These are phyloP conservation scores for Fusarium abutilonis DNA, from an alignment of 2,329 filamentous ascomycete genomes.

Conservation along the genomic window DNA sequence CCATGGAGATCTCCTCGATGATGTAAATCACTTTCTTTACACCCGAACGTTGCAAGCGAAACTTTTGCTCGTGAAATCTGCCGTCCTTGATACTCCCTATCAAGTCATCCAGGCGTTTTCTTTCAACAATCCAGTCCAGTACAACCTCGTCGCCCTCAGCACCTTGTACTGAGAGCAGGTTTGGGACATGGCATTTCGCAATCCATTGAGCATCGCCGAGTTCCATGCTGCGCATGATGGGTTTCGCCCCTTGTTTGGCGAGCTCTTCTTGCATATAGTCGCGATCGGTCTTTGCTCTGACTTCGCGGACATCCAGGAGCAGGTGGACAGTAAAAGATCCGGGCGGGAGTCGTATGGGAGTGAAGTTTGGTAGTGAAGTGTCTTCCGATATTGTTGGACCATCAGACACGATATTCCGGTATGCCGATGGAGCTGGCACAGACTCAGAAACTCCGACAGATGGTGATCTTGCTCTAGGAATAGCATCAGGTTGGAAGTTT, in stretches of 20 bases:
- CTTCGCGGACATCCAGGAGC: conserved; percentile 78
- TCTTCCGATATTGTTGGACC: conserved; percentile 48
- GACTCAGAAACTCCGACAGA: conserved; percentile 32
- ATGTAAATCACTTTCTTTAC: conserved; percentile 82
- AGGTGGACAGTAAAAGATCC: conserved; percentile 77
- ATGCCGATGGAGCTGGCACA: conserved; percentile 37
- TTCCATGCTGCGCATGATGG: conserved; percentile 74
- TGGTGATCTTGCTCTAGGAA: conserved; percentile 21
- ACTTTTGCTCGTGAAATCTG: conserved; percentile 86
- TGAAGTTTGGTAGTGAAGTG: conserved; percentile 58
- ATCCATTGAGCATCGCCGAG: conserved; percentile 84
- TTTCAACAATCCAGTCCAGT: conserved; percentile 82
- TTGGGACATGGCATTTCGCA: conserved; percentile 72
- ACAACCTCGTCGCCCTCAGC: conserved; percentile 75
- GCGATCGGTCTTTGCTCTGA: conserved; percentile 76
- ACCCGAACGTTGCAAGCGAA: conserved; percentile 76
- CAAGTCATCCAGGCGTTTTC: conserved; percentile 82
- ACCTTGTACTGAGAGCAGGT: conserved; percentile 64
- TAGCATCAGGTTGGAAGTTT: conserved; percentile 11
- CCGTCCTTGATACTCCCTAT: conserved; percentile 84
- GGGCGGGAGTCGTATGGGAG: conserved; percentile 69
- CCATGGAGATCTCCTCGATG: conserved; percentile 76
- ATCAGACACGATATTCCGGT: conserved; percentile 55
- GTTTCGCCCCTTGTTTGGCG: conserved; percentile 69
- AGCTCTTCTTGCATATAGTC: conserved; percentile 82